Evolutionary conservation across 139 green algal genomes (phyloP).

Genomic region (Tetraselmis striata): DNA sequence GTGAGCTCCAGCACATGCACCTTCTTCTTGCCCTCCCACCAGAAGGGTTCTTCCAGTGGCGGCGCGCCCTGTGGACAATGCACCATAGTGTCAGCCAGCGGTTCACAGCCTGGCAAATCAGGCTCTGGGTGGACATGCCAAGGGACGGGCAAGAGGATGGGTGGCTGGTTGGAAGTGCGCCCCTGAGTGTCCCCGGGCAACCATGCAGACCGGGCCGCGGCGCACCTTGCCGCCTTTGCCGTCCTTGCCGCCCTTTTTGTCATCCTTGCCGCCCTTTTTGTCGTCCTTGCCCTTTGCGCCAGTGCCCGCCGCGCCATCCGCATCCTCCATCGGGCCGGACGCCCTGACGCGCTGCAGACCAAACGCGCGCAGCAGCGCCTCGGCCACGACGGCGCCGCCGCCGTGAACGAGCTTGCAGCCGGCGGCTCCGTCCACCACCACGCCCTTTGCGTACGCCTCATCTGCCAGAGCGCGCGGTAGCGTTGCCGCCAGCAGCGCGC

Average conservation of each 20-base stretch:
- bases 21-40: constrained; percentile 6
- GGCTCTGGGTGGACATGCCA: too few species aligned
- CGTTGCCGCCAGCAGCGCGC: constrained; percentile 6
- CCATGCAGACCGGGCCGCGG: too few species aligned
- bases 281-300: background rate
- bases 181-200: too few species aligned
- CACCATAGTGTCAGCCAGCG: too few species aligned
- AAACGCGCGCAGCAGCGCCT: background rate
- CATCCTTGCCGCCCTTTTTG: constrained; percentile 1
- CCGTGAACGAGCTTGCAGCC: constrained; percentile 14
- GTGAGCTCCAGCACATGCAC: background rate
- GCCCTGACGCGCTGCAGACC: background rate
- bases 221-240: background rate
- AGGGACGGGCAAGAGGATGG: too few species aligned
- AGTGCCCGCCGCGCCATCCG: background rate
- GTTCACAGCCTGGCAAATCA: too few species aligned
- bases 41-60: background rate
- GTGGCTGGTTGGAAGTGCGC: too few species aligned
- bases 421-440: constrained; percentile 44
- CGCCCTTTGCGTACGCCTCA: constrained; percentile 27
- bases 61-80: too few species aligned
- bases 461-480: constrained; percentile 12
- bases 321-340: background rate
- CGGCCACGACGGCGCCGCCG: background rate
- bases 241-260: background rate